A percentile compares a stretch with the other conserved stretches of the same genome.
These are phyloP conservation scores for Podaxis sp. DNA, from an alignment of 768 basidiomycete species.

Conservation along the genomic window DNA sequence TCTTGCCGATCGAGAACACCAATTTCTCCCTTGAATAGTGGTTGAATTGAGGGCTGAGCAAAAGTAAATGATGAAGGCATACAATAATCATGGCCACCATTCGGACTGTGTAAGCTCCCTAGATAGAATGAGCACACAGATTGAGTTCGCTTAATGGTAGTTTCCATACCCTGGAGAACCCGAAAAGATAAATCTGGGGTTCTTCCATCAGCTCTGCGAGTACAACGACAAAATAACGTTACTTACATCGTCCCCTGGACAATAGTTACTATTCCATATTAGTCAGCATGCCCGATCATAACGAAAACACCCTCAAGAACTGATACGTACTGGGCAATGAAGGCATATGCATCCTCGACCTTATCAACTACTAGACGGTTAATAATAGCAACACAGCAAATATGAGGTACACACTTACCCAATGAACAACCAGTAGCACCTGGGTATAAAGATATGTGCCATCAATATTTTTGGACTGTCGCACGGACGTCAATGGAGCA, in stretches of 20 bases:
- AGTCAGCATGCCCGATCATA: neutral
- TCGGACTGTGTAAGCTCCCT: slow-evolving; percentile 77
- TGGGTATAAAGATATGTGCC: slow-evolving; percentile 21
- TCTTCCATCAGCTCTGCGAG: slow-evolving; percentile 10
- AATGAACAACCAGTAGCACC: slow-evolving; percentile 64
- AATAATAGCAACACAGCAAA: slow-evolving; percentile 6
- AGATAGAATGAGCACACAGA: slow-evolving; percentile 1
- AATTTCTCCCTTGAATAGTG: slow-evolving; percentile 52
- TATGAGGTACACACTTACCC: slow-evolving; percentile 35
- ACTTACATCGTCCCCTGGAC: slow-evolving; percentile 67
- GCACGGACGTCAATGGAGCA: neutral
- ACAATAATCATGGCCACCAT: slow-evolving; percentile 75
- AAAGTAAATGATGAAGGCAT: slow-evolving; percentile 15
- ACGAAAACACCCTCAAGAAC: neutral
- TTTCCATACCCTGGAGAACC: slow-evolving; percentile 62
- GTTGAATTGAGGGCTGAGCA: neutral
- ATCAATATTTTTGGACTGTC: neutral
- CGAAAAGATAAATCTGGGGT: slow-evolving; percentile 69
- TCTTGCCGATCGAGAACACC: slow-evolving; percentile 68
- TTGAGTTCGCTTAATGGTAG: too few species aligned
- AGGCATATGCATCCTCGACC: slow-evolving; percentile 78
- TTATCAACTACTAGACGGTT: slow-evolving; percentile 49
- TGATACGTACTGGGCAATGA: slow-evolving; percentile 67
- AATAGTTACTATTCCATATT: slow-evolving; percentile 52
- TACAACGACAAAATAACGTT: neutral